Conservation (phyloP, 495 filamentous ascomycete species). For the Aspergillus mulundensis region DNA sequence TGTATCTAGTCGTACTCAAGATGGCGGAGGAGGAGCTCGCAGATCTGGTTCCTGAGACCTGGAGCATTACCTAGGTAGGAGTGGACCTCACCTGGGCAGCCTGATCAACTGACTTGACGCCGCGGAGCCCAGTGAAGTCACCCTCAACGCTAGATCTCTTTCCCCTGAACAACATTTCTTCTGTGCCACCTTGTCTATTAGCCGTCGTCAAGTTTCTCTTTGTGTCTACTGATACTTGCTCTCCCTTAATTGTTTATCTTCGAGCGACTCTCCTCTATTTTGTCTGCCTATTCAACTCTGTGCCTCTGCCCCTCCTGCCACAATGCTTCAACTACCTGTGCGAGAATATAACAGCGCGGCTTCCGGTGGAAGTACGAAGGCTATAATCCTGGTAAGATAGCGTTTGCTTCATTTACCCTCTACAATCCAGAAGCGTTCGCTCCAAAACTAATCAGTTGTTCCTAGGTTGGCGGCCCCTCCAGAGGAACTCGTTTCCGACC, state of each 20-base stretch:
- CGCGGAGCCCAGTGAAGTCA: neutral
- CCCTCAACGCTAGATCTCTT: neutral
- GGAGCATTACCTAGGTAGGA: too few species aligned
- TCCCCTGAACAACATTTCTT: constrained; percentile 3
- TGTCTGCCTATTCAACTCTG: neutral
- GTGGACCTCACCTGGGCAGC: neutral
- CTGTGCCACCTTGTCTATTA: neutral
- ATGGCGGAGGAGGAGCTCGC: neutral
- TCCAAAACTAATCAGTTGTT: constrained; percentile 15
- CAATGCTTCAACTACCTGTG: constrained; percentile 48
- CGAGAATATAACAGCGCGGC: constrained; percentile 43
- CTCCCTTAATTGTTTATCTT: neutral
- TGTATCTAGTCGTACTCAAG: too few species aligned
- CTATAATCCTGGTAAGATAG: constrained; percentile 59
- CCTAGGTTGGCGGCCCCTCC: constrained; percentile 85
- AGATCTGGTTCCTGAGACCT: neutral
- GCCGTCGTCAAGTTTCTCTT: neutral
- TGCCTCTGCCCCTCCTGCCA: constrained; percentile 13
- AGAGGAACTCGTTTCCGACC: constrained; percentile 95
- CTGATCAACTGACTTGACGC: neutral
- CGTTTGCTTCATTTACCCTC: neutral
- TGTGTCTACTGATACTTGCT: neutral
- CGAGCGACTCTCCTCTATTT: neutral
- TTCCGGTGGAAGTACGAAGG: constrained; percentile 53
- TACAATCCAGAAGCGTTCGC: neutral